Evolutionary conservation across 1,284 basidiomycete species (phyloP).

Genomic region (Moesziomyces sp.): DNA sequence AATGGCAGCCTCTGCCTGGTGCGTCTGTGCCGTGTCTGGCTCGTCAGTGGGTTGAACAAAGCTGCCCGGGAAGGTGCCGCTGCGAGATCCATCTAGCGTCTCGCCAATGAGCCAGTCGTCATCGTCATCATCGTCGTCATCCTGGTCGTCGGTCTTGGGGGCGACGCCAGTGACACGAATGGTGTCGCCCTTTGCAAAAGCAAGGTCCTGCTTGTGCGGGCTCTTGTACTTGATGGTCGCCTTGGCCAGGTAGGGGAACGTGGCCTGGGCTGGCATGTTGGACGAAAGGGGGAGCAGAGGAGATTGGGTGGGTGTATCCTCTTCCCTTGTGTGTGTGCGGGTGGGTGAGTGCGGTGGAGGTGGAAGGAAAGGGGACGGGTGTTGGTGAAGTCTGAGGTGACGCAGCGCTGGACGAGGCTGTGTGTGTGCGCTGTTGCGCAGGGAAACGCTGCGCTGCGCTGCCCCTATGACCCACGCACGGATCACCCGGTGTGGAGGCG

Average conservation of each 20-base stretch:
- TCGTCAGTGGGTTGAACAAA: slow-evolving; percentile 57
- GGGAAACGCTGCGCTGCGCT: too few species aligned
- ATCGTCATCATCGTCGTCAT: slow-evolving; percentile 63
- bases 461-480: too few species aligned
- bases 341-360: too few species aligned
- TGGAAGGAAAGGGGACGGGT: too few species aligned
- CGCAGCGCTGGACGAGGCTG: too few species aligned
- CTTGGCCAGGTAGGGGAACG: slow-evolving; percentile 52
- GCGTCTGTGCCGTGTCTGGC: slow-evolving; percentile 47
- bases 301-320: not conserved
- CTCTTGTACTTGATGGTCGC: slow-evolving; percentile 63
- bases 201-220: slow-evolving; percentile 60
- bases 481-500: too few species aligned
- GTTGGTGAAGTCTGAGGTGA: too few species aligned
- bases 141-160: slow-evolving; percentile 41
- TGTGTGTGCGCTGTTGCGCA: too few species aligned
- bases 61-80: slow-evolving; percentile 66
- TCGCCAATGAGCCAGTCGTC: slow-evolving; percentile 68
- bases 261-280: slow-evolving; percentile 18
- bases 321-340: too few species aligned
- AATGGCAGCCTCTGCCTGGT: slow-evolving; percentile 31
- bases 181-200: slow-evolving; percentile 64
- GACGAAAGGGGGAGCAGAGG: too few species aligned
- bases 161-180: slow-evolving; percentile 62
- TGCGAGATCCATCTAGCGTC: slow-evolving; percentile 52